A percentile compares a stretch with the other conserved stretches of the same genome.
Evolutionary conservation across 2,329 filamentous ascomycete species (phyloP).

Genomic region (Phaeosphaeria sp.): DNA sequence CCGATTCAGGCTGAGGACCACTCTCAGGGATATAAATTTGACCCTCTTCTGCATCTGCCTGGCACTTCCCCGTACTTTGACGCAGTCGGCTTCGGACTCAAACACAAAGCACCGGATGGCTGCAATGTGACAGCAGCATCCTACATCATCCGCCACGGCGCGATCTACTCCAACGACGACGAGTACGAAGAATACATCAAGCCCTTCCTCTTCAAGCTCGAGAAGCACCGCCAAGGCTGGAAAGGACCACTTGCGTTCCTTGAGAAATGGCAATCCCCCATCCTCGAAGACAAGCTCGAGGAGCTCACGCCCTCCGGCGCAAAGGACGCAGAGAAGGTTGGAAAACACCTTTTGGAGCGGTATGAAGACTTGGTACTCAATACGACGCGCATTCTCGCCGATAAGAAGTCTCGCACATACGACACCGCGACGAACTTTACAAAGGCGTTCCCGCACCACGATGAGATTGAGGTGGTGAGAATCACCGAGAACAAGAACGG

Average conservation of each 20-base stretch:
- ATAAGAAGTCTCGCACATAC: conserved; percentile 46
- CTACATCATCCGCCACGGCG: conserved; percentile 58
- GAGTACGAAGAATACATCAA: conserved; percentile 59
- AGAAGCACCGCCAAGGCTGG: conserved; percentile 61
- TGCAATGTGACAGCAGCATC: conserved; percentile 58
- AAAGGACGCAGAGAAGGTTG: conserved; percentile 64
- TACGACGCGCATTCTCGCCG: conserved; percentile 36
- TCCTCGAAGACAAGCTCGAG: conserved; percentile 59
- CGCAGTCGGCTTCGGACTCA: conserved; percentile 54
- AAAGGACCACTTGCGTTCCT: conserved; percentile 64
- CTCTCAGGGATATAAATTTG: conserved; percentile 51
- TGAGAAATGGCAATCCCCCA: conserved; percentile 62
- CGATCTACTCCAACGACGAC: conserved; percentile 53
- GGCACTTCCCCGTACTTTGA: conserved; percentile 60
- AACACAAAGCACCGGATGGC: conserved; percentile 56
- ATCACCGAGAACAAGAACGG: conserved; percentile 38
- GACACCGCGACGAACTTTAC: conserved; percentile 43
- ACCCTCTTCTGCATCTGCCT: conserved; percentile 57
- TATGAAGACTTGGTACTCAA: conserved; percentile 59
- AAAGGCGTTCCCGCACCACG: conserved; percentile 34
- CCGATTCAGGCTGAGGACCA: conserved; percentile 32
- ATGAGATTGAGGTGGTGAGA: conserved; percentile 42
- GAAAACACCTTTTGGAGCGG: conserved; percentile 65
- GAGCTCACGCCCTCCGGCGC: conserved; percentile 38
- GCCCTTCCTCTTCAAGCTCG: conserved; percentile 62